Base-by-base conservation (phyloP, 1,284 basidiomycete genomes). In the Ceratobasidium sp. region DNA sequence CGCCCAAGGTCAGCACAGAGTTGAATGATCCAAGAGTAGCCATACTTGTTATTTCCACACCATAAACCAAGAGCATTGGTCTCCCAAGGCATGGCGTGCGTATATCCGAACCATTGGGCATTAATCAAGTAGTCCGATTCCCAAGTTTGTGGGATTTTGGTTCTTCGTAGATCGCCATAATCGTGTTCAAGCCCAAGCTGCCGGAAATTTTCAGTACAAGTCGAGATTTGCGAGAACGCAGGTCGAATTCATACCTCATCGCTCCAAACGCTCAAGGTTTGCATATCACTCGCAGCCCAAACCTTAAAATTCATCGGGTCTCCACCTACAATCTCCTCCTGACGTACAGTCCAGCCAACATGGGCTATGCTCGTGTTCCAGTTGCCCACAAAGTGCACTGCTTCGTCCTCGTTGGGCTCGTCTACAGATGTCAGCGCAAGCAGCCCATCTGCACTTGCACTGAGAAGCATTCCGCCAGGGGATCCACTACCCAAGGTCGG, bases 261-360 rank as follows among this genome's bases (percentile, higher is more conserved):
- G 13, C 87, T 87, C 92, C 92, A 94, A 23, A 86, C 83, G 75
- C 90, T 89, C 77, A 93, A 90, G 0, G 92, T 93, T 79, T 94
- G 92, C 92, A 94, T 94, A 80, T 94, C 92, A 75, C 91, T 93
- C 1, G 85, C 84, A 23, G 89, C 89, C 92, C 92, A 94, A 18
- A 91, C 83, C 78, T 14, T 32, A 41, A 54, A 58, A 52, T 66
- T 64, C 64, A 59, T 67, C 38, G 61, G 64, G 43, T 59, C 55
- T 23, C 43, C 55, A 14, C 32, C 26, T 1, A 32, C 7, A 18
- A 67, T 72, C 18, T 62, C 67, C 28, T 70, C 73, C 26, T 41
- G 50, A 28, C 32, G 61, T 54, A 55, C 80, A 79, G 8, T 83
- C 91, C 91, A 93, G 0, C 90, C 92, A 5, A 86, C 87, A 77